Evolutionary conservation across 495 filamentous ascomycete species (phyloP).

Genomic region (Talaromyces trachyspermus): DNA sequence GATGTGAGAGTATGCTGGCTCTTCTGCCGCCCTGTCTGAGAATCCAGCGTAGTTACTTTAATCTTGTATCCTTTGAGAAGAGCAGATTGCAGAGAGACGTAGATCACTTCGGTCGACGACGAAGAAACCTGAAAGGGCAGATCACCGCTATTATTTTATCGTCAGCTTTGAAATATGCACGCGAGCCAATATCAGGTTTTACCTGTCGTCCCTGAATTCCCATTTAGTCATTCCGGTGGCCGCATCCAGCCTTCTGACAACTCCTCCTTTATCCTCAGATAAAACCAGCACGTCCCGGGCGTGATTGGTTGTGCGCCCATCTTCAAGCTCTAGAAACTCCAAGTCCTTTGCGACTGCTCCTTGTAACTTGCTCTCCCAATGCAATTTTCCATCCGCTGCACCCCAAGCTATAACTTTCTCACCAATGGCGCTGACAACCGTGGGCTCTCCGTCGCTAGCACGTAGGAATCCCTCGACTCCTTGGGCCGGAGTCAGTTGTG

Average conservation of each 20-base stretch:
- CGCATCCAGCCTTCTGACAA: conserved; percentile 63
- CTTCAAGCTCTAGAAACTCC: conserved; percentile 69
- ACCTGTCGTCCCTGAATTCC: conserved; percentile 63
- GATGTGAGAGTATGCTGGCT: conserved; percentile 60
- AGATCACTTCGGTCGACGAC: conserved; percentile 64
- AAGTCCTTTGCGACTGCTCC: conserved; percentile 62
- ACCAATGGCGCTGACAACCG: conserved; percentile 63
- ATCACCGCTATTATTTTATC: conserved; percentile 50
- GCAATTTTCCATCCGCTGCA: conserved; percentile 68
- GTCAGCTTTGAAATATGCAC: conserved; percentile 11
- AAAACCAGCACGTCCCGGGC: conserved; percentile 65
- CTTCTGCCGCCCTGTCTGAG: conserved; percentile 56
- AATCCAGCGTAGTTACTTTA: conserved; percentile 65
- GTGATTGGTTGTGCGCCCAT: conserved; percentile 35
- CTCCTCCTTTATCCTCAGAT: conserved; percentile 46
- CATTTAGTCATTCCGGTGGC: conserved; percentile 68
- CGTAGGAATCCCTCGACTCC: conserved; percentile 50
- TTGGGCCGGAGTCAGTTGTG: conserved; percentile 24
- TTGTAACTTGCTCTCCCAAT: conserved; percentile 57
- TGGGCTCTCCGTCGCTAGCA: conserved; percentile 64
- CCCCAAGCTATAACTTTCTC: conserved; percentile 71
- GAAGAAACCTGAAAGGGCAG: conserved; percentile 72
- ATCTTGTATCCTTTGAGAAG: conserved; percentile 60
- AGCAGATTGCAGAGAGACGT: conserved; percentile 66
- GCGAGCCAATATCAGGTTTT: conserved; percentile 4